Percentiles rank a stretch among this genome's conserved stretches.
These are phyloP conservation scores for Datisca glomerata DNA, from an alignment of 306 rosid species.

Conservation along the genomic window DNA sequence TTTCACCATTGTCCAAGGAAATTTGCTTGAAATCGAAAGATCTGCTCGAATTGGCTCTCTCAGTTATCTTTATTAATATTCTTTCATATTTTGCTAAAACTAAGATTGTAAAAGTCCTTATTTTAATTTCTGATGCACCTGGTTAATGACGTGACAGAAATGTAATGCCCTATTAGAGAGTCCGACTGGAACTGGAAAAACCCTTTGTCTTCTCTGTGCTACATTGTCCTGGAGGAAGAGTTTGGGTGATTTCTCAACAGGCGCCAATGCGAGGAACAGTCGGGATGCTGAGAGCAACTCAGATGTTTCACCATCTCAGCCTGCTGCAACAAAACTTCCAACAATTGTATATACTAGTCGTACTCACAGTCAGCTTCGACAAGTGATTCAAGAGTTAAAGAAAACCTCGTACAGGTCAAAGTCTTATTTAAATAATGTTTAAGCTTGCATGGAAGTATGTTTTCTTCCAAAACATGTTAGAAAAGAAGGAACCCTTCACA, in stretches of 20 bases:
- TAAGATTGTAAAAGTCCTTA: too few relatives aligned
- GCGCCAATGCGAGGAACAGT: slow-evolving; percentile 22
- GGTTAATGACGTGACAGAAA: slow-evolving; percentile 37
- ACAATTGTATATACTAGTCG: slow-evolving; percentile 75
- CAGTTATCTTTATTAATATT: too few relatives aligned
- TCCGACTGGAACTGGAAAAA: slow-evolving; percentile 97
- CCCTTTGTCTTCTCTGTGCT: slow-evolving; percentile 91
- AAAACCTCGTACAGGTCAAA: slow-evolving; percentile 72
- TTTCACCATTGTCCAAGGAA: too few relatives aligned
- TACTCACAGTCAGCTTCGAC: slow-evolving; percentile 97
- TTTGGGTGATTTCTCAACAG: slow-evolving; percentile 67
- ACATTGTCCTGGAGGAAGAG: slow-evolving; percentile 91
- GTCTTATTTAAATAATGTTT: slow-evolving; percentile 7
- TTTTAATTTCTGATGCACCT: too few relatives aligned
- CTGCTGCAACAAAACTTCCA: slow-evolving; percentile 29
- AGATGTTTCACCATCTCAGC: slow-evolving; percentile 28
- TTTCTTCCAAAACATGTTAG: too few relatives aligned
- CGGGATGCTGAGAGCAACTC: slow-evolving; percentile 26
- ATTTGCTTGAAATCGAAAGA: too few relatives aligned
- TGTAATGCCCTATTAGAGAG: slow-evolving; percentile 89
- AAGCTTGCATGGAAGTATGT: too few relatives aligned
- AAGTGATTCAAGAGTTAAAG: slow-evolving; percentile 82
- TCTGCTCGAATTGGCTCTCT: too few relatives aligned
- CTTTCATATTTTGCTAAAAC: too few relatives aligned
- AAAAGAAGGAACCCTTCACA: too few relatives aligned